phyloP scores from a whole-genome alignment of 352 stramenopile genomes.

The Phytophthora macrochlamydospora region DNA sequence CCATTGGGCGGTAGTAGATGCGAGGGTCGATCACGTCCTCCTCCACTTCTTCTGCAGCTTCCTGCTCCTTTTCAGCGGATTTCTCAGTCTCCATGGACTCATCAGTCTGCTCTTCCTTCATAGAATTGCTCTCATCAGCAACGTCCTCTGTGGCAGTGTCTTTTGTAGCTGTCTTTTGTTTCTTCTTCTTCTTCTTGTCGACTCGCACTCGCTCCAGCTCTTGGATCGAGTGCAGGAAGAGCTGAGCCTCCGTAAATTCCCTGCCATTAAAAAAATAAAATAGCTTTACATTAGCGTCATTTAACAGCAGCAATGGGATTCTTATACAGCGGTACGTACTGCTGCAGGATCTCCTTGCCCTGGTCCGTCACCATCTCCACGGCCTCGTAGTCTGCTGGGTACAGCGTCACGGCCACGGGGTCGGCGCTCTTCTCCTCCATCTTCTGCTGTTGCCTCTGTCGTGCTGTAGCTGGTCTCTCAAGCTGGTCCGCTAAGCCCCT shows the following conservation, averaged over 20 bases:
- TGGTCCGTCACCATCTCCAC: conserved; percentile 84
- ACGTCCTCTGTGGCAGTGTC: conserved; percentile 9
- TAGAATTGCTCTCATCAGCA: conserved; percentile 19
- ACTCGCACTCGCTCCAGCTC: conserved; percentile 69
- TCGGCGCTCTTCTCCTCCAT: conserved; percentile 56
- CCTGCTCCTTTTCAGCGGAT: conserved; percentile 47
- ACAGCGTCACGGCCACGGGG: conserved; percentile 75
- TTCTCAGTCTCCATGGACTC: conserved; percentile 36
- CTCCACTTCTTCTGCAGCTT: conserved; percentile 38
- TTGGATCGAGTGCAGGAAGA: conserved; percentile 86
- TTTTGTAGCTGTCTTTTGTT: conserved; percentile 29
- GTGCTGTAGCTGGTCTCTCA: conserved; percentile 2
- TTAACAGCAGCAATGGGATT: not conserved
- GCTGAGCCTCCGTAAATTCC: conserved; percentile 82
- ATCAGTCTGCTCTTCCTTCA: conserved; percentile 34
- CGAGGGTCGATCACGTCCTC: conserved; percentile 87
- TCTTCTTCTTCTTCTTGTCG: conserved; percentile 71
- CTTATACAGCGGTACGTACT: conserved; percentile 37
- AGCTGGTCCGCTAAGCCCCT: not conserved
- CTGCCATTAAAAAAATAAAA: conserved; percentile 26
- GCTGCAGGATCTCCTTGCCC: conserved; percentile 78
- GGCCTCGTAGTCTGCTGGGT: conserved; percentile 74
- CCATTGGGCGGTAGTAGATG: conserved; percentile 87
- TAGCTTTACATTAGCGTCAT: not conserved
- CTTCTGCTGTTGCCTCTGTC: conserved; percentile 7